Percentiles rank a stretch among this genome's conserved stretches.
These are phyloP conservation scores for Clarireedia homoeocarpa DNA, from an alignment of 2,329 filamentous ascomycete genomes.

Conservation along the genomic window DNA sequence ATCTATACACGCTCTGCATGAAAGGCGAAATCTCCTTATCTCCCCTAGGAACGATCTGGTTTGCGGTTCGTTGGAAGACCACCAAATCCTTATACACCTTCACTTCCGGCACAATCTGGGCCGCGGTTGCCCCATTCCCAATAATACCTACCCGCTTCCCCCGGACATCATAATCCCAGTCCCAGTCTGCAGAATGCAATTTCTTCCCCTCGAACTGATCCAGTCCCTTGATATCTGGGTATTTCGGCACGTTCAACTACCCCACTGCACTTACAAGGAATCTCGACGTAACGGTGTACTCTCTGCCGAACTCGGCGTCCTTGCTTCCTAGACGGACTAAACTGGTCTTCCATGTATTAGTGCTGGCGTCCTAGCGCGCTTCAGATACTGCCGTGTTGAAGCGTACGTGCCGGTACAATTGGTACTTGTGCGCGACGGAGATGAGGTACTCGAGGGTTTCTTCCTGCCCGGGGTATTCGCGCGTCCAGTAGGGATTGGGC, in stretches of 20 bases:
- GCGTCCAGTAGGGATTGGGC: constrained; percentile 47
- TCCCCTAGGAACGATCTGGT: constrained; percentile 48
- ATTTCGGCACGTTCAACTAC: constrained; percentile 49
- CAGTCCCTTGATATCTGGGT: constrained; percentile 39
- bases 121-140: constrained; percentile 51
- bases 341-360: constrained; percentile 42
- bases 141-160: constrained; percentile 51
- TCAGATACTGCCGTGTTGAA: constrained; percentile 47
- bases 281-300: constrained; percentile 40
- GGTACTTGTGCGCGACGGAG: constrained; percentile 42
- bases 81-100: constrained; percentile 41
- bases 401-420: constrained; percentile 47
- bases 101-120: constrained; percentile 51
- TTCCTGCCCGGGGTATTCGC: constrained; percentile 50
- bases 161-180: constrained; percentile 47
- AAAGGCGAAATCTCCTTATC: constrained; percentile 37
- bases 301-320: constrained; percentile 40
- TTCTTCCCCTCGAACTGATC: constrained; percentile 38
- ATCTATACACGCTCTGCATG: constrained; percentile 24
- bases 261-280: constrained; percentile 52
- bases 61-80: constrained; percentile 50
- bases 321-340: constrained; percentile 32
- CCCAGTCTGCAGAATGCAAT: constrained; percentile 51
- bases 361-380: constrained; percentile 45
- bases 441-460: constrained; percentile 50